Conservation (phyloP, 352 stramenopile species). For the Blastocystis sp. region DNA sequence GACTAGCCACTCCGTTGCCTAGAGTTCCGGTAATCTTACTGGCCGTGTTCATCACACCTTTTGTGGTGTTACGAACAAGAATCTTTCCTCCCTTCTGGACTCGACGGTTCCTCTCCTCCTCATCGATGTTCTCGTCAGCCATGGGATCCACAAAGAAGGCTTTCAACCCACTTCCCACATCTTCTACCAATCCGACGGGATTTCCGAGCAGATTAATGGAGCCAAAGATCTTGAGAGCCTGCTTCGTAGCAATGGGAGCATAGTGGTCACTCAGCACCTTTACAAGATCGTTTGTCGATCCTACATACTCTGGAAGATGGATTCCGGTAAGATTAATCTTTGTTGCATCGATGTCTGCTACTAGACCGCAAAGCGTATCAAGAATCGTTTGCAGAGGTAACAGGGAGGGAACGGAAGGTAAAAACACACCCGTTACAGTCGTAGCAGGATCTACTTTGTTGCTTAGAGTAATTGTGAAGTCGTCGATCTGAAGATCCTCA, state of each 20-base stretch:
- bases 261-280: constrained; percentile 39
- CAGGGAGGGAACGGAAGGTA: background rate
- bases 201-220: constrained; percentile 78
- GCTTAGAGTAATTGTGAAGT: background rate
- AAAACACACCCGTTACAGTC: background rate
- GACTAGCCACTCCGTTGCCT: constrained; percentile 77
- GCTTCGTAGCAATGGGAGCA: constrained; percentile 38
- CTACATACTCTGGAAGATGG: constrained; percentile 20
- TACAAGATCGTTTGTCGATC: background rate
- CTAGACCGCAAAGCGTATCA: background rate
- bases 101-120: constrained; percentile 77
- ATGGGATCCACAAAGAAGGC: constrained; percentile 82
- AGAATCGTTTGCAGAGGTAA: constrained; percentile 55
- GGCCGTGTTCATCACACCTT: constrained; percentile 82
- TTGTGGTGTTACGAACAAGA: constrained; percentile 79
- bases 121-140: constrained; percentile 76
- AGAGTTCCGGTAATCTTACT: constrained; percentile 84
- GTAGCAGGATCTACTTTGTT: constrained; percentile 36
- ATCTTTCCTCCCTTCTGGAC: constrained; percentile 79
- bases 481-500: constrained; percentile 11
- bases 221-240: constrained; percentile 66
- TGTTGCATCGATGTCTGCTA: constrained; percentile 59
- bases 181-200: constrained; percentile 77
- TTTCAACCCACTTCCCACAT: constrained; percentile 76
- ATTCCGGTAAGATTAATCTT: constrained; percentile 50